phyloP scores from a whole-genome alignment of 2,329 filamentous ascomycete genomes.

The Penicillium sp. region DNA sequence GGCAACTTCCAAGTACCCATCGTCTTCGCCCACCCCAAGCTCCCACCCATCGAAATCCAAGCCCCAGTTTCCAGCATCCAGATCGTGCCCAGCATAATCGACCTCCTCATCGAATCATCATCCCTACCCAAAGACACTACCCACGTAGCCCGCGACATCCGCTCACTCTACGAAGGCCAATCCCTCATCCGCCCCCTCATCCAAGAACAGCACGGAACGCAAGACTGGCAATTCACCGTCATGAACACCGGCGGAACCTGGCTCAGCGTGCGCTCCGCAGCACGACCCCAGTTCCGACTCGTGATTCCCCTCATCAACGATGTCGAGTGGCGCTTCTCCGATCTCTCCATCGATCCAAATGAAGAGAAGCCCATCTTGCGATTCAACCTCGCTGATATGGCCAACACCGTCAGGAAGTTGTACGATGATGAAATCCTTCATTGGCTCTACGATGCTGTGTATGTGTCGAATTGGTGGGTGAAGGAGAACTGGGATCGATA shows the following conservation, averaged over 20 bases:
- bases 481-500: conserved; percentile 29
- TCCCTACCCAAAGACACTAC: conserved; percentile 25
- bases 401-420: conserved; percentile 13
- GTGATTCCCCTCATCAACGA: conserved; percentile 32
- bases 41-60: conserved; percentile 28
- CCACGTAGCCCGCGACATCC: conserved; percentile 23
- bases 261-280: conserved; percentile 31
- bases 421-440: conserved; percentile 20
- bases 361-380: conserved; percentile 22
- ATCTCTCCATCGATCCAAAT: conserved; percentile 25
- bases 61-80: conserved; percentile 29
- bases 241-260: conserved; percentile 35
- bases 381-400: conserved; percentile 24
- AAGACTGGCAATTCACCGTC: conserved; percentile 34
- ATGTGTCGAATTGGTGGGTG: conserved; percentile 31
- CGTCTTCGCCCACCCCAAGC: conserved; percentile 30
- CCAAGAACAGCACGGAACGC: conserved; percentile 16
- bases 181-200: conserved; percentile 30
- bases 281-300: conserved; percentile 25
- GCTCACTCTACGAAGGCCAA: conserved; percentile 32
- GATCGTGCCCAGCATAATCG: conserved; percentile 31
- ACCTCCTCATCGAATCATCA: conserved; percentile 29
- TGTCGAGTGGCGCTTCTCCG: conserved; percentile 33
- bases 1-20: conserved; percentile 35
- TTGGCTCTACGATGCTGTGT: conserved; percentile 27